Evolutionary conservation across 805 yeast species (phyloP).

Genomic region (Blastobotrys peoriensis): DNA sequence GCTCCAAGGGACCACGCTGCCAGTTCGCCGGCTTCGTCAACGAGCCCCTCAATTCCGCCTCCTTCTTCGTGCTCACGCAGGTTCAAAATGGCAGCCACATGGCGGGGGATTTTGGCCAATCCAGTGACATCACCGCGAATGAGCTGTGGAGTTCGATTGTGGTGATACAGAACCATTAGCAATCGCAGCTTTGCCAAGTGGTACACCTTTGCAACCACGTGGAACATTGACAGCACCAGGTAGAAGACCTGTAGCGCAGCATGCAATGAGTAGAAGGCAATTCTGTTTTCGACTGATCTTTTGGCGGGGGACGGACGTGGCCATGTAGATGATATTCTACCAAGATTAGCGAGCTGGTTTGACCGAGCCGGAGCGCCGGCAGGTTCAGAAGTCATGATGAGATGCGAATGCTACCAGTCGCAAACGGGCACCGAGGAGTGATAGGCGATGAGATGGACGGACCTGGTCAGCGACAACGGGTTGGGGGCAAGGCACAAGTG

Average conservation of each 20-base stretch:
- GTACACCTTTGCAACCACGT: slow-evolving; percentile 11
- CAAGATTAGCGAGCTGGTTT: no score
- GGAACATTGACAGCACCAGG: slow-evolving; percentile 8
- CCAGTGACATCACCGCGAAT: slow-evolving; percentile 76
- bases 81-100: slow-evolving; percentile 69
- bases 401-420: no score
- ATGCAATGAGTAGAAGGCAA: slow-evolving; percentile 14
- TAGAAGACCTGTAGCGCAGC: slow-evolving; percentile 14
- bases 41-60: slow-evolving; percentile 77
- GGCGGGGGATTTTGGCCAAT: slow-evolving; percentile 69
- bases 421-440: no score
- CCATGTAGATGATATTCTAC: not conserved
- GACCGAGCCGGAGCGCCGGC: no score
- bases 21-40: slow-evolving; percentile 70
- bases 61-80: slow-evolving; percentile 72
- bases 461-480: no score
- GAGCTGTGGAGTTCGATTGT: slow-evolving; percentile 52
- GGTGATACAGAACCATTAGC: slow-evolving; percentile 19
- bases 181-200: slow-evolving; percentile 15
- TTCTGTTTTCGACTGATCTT: not conserved
- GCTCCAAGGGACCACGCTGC: slow-evolving; percentile 85
- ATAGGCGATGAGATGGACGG: no score
- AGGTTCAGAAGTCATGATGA: no score
- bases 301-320: not conserved
- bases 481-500: no score